Conservation (phyloP, 2,329 filamentous ascomycete genomes). For the Dactylellina sp. region DNA sequence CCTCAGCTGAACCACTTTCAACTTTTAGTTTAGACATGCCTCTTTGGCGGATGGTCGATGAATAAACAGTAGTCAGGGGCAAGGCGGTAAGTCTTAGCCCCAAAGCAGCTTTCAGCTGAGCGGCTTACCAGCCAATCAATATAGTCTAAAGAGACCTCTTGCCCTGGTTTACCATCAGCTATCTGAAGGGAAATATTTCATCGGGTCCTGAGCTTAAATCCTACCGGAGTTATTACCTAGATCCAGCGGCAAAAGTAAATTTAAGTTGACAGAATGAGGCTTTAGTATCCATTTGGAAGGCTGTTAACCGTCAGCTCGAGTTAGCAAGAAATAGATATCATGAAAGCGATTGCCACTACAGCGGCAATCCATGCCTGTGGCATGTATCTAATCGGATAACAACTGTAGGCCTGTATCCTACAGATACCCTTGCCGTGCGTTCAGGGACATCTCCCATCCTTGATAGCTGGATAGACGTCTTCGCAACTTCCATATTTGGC, state of each 20-base stretch:
- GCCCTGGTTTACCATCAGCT: constrained; percentile 19
- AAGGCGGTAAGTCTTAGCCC: not conserved
- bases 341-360: constrained; percentile 25
- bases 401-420: constrained; percentile 16
- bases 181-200: constrained; percentile 23
- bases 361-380: constrained; percentile 25
- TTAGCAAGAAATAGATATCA: constrained; percentile 29
- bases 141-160: not conserved
- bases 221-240: constrained; percentile 31
- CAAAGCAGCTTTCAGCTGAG: constrained; percentile 27
- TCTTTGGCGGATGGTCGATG: constrained; percentile 20
- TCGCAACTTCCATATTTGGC: constrained; percentile 47
- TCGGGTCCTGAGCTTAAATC: constrained; percentile 23
- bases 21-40: constrained; percentile 33
- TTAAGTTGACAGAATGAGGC: constrained; percentile 4
- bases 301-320: constrained; percentile 11
- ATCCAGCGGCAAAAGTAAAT: constrained; percentile 18
- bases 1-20: constrained; percentile 15
- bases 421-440: constrained; percentile 14
- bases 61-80: not conserved
- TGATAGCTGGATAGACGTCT: constrained; percentile 8
- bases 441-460: constrained; percentile 21
- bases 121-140: constrained; percentile 8
- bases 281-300: constrained; percentile 30
- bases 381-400: constrained; percentile 41